Evolutionary conservation across 352 stramenopile species (phyloP).

Genomic region (Phytopythium chamaehyphon): DNA sequence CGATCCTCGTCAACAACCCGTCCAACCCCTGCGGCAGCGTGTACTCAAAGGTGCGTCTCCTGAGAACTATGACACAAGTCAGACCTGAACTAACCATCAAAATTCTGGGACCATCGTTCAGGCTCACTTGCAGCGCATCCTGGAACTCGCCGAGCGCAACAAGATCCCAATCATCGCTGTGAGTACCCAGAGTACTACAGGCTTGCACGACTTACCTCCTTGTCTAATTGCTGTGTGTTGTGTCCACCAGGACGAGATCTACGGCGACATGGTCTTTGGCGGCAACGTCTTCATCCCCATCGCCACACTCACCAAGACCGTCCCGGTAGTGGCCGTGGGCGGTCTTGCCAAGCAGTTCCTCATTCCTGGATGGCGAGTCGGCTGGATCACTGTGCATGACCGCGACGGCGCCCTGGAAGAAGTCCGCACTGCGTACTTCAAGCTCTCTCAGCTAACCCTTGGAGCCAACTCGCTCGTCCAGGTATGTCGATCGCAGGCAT

Average conservation of each 20-base stretch:
- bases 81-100: too few species aligned
- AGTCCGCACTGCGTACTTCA: conserved; percentile 87
- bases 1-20: conserved; percentile 95
- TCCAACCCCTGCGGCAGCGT: conserved; percentile 94
- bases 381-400: conserved; percentile 95
- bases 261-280: conserved; percentile 80
- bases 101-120: conserved; percentile 5
- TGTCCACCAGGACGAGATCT: conserved; percentile 63
- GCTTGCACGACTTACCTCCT: neutral
- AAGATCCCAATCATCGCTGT: conserved; percentile 92
- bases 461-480: conserved; percentile 86
- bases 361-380: conserved; percentile 94
- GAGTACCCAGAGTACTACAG: conserved; percentile 14
- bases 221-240: too few species aligned
- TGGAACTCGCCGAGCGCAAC: conserved; percentile 76
- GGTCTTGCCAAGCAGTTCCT: conserved; percentile 95
- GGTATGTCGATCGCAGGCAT: neutral
- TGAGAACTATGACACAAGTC: too few species aligned
- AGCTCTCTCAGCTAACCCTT: conserved; percentile 91
- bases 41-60: conserved; percentile 71
- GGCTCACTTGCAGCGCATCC: conserved; percentile 68
- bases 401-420: conserved; percentile 72
- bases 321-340: conserved; percentile 77
- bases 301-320: conserved; percentile 72
- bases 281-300: conserved; percentile 82